phyloP scores from a whole-genome alignment of 2,329 filamentous ascomycete species.

The Fusarium succisae region DNA sequence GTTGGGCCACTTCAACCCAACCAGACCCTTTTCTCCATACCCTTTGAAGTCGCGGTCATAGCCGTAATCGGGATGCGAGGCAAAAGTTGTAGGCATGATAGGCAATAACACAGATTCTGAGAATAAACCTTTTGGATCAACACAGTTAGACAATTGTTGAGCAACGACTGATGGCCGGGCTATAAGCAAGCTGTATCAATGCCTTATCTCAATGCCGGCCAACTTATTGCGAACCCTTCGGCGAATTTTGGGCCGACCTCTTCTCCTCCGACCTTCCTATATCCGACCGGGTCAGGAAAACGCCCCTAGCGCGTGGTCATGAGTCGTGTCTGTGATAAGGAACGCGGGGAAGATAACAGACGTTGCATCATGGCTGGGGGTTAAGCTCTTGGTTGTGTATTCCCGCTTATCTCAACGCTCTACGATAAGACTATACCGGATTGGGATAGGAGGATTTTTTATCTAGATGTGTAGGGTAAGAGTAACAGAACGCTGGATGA shows the following conservation, averaged over 20 bases:
- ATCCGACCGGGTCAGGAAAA: background rate
- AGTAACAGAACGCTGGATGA: background rate
- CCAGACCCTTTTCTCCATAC: background rate
- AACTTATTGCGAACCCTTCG: background rate
- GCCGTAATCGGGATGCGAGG: background rate
- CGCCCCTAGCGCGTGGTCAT: background rate
- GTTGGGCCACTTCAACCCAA: background rate
- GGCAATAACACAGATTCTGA: background rate
- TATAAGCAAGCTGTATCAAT: background rate
- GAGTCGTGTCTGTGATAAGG: background rate
- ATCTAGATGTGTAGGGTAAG: background rate
- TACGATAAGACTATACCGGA: background rate
- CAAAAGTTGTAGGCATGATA: background rate
- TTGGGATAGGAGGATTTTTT: background rate
- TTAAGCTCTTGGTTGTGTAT: background rate
- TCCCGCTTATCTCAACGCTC: background rate
- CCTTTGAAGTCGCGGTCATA: slow-evolving; percentile 3
- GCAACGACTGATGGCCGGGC: background rate
- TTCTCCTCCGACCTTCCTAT: background rate
- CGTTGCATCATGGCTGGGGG: background rate
- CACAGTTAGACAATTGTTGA: background rate
- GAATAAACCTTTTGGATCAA: background rate
- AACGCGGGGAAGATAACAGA: background rate
- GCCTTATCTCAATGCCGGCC: background rate
- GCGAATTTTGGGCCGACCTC: background rate